Conservation (phyloP, 441 rosid species). For the Brassica balearica region DNA sequence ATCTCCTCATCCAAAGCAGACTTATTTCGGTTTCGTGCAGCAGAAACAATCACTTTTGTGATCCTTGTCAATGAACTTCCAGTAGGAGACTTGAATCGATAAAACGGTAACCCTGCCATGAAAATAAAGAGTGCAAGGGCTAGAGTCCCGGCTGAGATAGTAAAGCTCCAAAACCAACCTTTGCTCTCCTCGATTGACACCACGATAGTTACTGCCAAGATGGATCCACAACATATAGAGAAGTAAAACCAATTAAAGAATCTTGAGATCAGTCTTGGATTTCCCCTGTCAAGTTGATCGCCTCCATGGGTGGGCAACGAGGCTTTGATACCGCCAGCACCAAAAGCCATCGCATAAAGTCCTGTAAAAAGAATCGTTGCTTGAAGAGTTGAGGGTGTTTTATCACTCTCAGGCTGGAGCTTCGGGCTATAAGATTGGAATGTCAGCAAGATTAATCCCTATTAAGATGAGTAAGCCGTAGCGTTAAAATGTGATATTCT, state of each 20-base stretch:
- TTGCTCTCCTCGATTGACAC: neutral
- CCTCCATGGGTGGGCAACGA: neutral
- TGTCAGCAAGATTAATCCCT: neutral
- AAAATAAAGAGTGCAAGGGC: neutral
- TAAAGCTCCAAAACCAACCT: conserved; percentile 1
- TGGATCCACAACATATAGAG: neutral
- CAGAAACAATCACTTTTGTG: neutral
- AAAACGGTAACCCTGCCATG: neutral
- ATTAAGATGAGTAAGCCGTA: neutral
- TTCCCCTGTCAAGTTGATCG: neutral
- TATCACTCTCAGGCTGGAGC: neutral
- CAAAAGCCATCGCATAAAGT: neutral
- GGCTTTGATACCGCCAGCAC: neutral
- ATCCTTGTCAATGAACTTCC: neutral
- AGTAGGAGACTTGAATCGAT: neutral
- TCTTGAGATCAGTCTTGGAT: neutral
- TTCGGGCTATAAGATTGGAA: neutral
- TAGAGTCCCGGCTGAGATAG: neutral
- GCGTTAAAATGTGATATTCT: neutral
- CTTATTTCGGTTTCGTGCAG: conserved; percentile 1
- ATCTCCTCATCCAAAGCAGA: neutral
- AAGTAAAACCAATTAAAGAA: neutral
- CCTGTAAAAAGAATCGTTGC: neutral
- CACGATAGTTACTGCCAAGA: neutral
- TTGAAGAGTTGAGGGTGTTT: neutral